A percentile compares a stretch with the other conserved stretches of the same genome.
Evolutionary conservation across 495 filamentous ascomycete genomes (phyloP).

Genomic region (Rhypophila decipiens): DNA sequence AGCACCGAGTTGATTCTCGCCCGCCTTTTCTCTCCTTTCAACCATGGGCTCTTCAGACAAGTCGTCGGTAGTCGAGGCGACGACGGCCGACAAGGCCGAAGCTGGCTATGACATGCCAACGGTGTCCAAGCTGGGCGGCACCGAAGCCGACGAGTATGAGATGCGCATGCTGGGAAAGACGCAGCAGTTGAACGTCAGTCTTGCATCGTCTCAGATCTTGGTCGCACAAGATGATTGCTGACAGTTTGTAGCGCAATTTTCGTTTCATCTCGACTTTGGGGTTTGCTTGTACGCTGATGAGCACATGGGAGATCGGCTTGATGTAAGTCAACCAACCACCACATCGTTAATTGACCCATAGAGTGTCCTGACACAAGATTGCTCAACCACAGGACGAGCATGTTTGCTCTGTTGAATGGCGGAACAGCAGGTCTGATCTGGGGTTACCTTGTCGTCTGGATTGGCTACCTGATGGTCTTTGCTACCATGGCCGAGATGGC

Average conservation of each 20-base stretch:
- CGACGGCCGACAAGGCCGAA: constrained; percentile 1
- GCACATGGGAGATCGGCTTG: constrained; percentile 44
- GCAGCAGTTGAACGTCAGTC: constrained; percentile 15
- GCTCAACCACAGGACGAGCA: constrained; percentile 10
- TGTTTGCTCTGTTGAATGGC: constrained; percentile 20
- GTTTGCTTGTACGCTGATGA: constrained; percentile 44
- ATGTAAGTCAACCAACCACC: constrained; percentile 7
- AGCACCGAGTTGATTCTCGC: too few species aligned
- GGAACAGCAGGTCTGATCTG: constrained; percentile 29
- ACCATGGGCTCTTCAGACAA: too few species aligned
- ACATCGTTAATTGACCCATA: too few species aligned
- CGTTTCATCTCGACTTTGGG: constrained; percentile 40
- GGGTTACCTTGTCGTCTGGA: constrained; percentile 26
- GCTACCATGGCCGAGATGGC: constrained; percentile 24
- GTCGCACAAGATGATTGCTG: not conserved
- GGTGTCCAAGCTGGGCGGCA: constrained; percentile 9
- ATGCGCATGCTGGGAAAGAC: constrained; percentile 16
- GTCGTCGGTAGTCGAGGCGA: constrained; percentile 5
- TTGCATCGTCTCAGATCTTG: not conserved
- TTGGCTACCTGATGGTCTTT: constrained; percentile 24
- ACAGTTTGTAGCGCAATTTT: constrained; percentile 32
- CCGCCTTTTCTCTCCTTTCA: too few species aligned
- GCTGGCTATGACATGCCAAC: constrained; percentile 6
- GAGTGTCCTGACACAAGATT: too few species aligned
- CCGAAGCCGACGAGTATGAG: constrained; percentile 14